Conservation (phyloP, 2,329 filamentous ascomycete species). For the Aspergillus jensenii region DNA sequence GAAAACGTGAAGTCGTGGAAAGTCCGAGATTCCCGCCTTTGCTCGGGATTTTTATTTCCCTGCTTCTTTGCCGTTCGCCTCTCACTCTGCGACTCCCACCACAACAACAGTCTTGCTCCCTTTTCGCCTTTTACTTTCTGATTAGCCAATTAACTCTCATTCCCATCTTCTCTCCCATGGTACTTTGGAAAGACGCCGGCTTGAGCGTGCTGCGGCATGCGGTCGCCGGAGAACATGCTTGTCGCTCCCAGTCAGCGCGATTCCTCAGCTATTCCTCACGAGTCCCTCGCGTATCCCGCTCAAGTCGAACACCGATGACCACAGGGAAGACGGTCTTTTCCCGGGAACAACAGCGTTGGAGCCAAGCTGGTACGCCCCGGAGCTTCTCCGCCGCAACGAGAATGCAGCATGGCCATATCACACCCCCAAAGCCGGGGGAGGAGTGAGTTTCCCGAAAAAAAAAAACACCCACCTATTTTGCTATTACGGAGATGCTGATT, state of each 20-base stretch:
- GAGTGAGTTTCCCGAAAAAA: conserved; percentile 62
- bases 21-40: conserved; percentile 26
- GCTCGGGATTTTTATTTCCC: conserved; percentile 19
- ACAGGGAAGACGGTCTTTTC: conserved; percentile 13
- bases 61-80: conserved; percentile 9
- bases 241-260: conserved; percentile 29
- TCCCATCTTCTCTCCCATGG: conserved; percentile 23
- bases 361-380: conserved; percentile 38
- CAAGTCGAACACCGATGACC: conserved; percentile 13
- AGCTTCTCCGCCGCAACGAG: conserved; percentile 66
- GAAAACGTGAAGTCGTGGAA: conserved; percentile 2
- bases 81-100: background rate
- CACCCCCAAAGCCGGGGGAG: conserved; percentile 83
- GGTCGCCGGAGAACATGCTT: conserved; percentile 51
- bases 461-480: background rate
- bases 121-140: conserved; percentile 3
- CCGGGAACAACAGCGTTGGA: conserved; percentile 15
- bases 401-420: conserved; percentile 73
- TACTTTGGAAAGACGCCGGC: conserved; percentile 34
- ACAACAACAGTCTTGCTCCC: background rate
- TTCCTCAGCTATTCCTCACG: conserved; percentile 27
- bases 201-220: conserved; percentile 42
- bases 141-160: background rate
- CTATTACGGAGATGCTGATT: background rate
- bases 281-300: conserved; percentile 17